Percentiles rank a stretch among this genome's conserved stretches.
These are phyloP conservation scores for Knufia fluminis DNA, from an alignment of 2,329 filamentous ascomycete genomes.

Conservation along the genomic window DNA sequence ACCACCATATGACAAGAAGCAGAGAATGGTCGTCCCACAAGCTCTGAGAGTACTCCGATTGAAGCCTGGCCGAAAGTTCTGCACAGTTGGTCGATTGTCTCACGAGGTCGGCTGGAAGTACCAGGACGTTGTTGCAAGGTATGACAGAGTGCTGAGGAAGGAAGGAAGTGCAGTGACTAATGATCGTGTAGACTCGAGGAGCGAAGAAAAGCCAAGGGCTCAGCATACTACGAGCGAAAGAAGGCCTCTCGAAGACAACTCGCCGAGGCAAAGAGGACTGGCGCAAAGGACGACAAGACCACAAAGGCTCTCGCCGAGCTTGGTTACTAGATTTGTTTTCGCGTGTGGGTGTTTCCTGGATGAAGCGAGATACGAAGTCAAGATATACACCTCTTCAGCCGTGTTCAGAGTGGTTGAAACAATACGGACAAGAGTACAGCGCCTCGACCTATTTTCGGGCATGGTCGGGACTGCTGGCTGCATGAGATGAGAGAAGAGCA, in stretches of 20 bases:
- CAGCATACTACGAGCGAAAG: slow-evolving; percentile 99
- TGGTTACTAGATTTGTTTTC: slow-evolving; percentile 63
- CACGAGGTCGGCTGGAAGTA: slow-evolving; percentile 99
- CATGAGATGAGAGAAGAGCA: neutral
- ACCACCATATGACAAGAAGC: slow-evolving; percentile 98
- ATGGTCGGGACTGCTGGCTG: slow-evolving; percentile 1
- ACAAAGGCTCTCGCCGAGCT: slow-evolving; percentile 77
- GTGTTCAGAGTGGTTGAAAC: neutral
- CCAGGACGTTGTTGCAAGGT: slow-evolving; percentile 98
- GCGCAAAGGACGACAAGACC: slow-evolving; percentile 77
- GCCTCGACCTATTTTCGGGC: neutral
- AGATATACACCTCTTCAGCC: neutral
- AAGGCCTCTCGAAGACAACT: slow-evolving; percentile 88
- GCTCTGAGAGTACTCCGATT: slow-evolving; percentile 91
- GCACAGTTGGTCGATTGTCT: slow-evolving; percentile 93
- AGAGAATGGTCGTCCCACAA: slow-evolving; percentile 98
- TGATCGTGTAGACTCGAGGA: slow-evolving; percentile 71
- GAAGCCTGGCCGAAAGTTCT: slow-evolving; percentile 99
- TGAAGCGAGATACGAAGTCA: neutral
- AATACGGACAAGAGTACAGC: slow-evolving; percentile 1
- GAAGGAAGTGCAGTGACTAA: neutral
- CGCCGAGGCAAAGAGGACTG: slow-evolving; percentile 84
- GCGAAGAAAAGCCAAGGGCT: slow-evolving; percentile 98
- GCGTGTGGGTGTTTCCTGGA: neutral
- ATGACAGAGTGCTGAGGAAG: slow-evolving; percentile 39